A percentile compares a stretch with the other conserved stretches of the same genome.
These are phyloP conservation scores for Saccharomycopsis synnaedendra DNA, from an alignment of 805 yeast genomes.

Conservation along the genomic window DNA sequence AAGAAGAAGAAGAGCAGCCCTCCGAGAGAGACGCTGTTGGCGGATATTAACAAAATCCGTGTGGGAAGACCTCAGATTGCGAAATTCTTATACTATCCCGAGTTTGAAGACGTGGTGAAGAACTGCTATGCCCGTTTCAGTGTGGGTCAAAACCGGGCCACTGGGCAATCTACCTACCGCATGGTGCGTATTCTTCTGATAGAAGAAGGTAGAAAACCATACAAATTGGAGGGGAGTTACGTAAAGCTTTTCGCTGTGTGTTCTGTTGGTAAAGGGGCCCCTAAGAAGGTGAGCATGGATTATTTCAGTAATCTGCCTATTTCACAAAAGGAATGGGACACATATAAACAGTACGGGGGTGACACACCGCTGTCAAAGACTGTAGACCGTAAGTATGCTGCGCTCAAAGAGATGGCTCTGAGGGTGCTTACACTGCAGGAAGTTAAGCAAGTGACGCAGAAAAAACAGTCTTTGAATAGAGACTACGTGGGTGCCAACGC, in stretches of 20 bases:
- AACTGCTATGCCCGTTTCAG: constrained; percentile 80
- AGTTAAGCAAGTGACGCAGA: constrained; percentile 66
- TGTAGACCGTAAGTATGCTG: constrained; percentile 51
- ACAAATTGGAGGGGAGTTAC: constrained; percentile 35
- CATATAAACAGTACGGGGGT: constrained; percentile 51
- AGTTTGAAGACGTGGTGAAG: constrained; percentile 54
- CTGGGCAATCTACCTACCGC: constrained; percentile 60
- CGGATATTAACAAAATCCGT: constrained; percentile 61
- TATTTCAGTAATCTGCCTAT: constrained; percentile 72
- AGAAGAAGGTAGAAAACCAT: constrained; percentile 35
- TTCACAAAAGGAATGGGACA: constrained; percentile 58
- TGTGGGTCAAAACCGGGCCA: constrained; percentile 57
- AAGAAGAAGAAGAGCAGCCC: constrained; percentile 24
- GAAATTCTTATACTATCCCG: constrained; percentile 73
- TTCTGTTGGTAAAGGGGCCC: constrained; percentile 68
- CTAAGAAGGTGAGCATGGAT: constrained; percentile 65
- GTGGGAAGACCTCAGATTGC: constrained; percentile 70
- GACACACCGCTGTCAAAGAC: constrained; percentile 53
- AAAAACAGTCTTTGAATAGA: constrained; percentile 50
- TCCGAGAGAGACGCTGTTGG: constrained; percentile 24
- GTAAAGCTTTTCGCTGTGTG: constrained; percentile 56
- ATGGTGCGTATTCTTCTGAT: constrained; percentile 72
- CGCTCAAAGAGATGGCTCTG: constrained; percentile 49
- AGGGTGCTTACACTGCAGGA: constrained; percentile 61
- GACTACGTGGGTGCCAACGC: constrained; percentile 56